These are phyloP conservation scores for Hibiscus tridactylites DNA, from an alignment of 345 rosid species.

Conservation along the genomic window DNA sequence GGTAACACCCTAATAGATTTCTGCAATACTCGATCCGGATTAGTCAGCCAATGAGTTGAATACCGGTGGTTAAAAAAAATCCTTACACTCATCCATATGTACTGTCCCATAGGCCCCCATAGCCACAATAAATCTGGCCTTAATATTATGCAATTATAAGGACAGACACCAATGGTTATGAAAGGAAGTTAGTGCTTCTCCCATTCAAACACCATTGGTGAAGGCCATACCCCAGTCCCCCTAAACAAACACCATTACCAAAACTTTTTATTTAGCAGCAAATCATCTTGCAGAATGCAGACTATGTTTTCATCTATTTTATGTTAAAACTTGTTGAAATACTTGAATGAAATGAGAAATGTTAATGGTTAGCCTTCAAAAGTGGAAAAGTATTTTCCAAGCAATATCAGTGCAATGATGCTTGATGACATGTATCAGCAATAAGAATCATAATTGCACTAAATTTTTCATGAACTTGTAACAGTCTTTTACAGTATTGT, in stretches of 20 bases:
- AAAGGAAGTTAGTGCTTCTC: background rate
- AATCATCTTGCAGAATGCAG: too few relatives aligned
- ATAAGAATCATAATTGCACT: constrained; percentile 13
- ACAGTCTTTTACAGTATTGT: constrained; percentile 2
- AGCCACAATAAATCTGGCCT: background rate
- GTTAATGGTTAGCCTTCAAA: too few relatives aligned
- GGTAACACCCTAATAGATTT: too few relatives aligned
- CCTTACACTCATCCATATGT: background rate
- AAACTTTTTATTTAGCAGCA: too few relatives aligned
- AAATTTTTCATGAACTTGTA: background rate
- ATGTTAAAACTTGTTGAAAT: too few relatives aligned
- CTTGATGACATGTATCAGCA: constrained; percentile 9
- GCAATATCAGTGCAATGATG: background rate
- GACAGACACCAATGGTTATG: background rate
- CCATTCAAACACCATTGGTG: background rate
- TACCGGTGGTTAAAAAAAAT: too few relatives aligned
- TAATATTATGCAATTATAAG: background rate
- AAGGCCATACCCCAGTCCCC: background rate
- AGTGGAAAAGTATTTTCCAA: too few relatives aligned
- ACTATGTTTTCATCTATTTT: too few relatives aligned
- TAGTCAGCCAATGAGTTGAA: too few relatives aligned
- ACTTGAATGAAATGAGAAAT: too few relatives aligned
- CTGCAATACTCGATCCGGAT: too few relatives aligned
- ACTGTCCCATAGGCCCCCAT: background rate
- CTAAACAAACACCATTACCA: background rate